A percentile compares a stretch with the other conserved stretches of the same genome.
These are phyloP conservation scores for Pistacia vera DNA, from an alignment of 345 rosid genomes.

Conservation along the genomic window DNA sequence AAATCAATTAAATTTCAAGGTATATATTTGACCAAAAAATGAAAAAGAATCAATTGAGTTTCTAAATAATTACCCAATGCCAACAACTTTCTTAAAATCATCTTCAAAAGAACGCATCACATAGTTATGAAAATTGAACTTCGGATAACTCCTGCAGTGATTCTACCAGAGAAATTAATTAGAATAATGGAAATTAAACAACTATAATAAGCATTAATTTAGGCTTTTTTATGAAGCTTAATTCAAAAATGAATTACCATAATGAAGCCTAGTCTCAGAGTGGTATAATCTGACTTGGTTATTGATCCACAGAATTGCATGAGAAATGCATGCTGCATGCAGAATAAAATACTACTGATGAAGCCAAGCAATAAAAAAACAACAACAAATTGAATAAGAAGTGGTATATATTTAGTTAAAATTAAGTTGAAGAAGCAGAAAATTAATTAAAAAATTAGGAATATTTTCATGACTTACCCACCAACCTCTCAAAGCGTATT, in stretches of 20 bases:
- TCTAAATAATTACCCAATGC: conserved; percentile 55
- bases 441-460: too few species aligned
- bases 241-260: conserved; percentile 40
- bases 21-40: too few species aligned
- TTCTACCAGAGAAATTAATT: conserved; percentile 38
- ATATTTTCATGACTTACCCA: conserved; percentile 45
- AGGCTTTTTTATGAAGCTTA: too few species aligned
- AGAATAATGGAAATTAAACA: not conserved
- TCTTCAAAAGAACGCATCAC: conserved; percentile 82
- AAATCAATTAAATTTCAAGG: not conserved
- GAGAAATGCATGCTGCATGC: conserved; percentile 73
- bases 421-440: too few species aligned
- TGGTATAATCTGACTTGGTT: conserved; percentile 68
- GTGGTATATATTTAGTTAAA: too few species aligned
- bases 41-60: not conserved
- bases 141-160: conserved; percentile 69
- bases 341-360: conserved; percentile 3
- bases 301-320: conserved; percentile 82
- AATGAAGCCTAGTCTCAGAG: conserved; percentile 75
- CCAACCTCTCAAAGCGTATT: conserved; percentile 53
- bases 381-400: not conserved
- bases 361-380: not conserved
- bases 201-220: not conserved
- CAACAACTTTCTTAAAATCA: conserved; percentile 89
- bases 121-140: conserved; percentile 78